These are phyloP conservation scores for Mucor racemosus DNA, from an alignment of 371 early-diverging fungal genomes.

Conservation along the genomic window DNA sequence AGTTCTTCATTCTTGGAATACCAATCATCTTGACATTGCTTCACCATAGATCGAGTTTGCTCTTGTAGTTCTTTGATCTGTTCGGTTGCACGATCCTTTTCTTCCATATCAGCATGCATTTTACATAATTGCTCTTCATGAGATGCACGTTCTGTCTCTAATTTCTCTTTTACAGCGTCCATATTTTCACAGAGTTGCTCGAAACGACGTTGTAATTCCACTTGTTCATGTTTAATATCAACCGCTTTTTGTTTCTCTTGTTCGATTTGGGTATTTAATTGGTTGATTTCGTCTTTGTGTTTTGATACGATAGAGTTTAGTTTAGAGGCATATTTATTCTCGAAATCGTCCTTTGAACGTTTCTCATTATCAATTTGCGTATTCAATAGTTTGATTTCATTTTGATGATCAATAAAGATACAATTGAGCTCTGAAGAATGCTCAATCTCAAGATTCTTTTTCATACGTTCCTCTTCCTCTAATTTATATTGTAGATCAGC, in stretches of 20 bases:
- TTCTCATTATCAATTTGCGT: constrained; percentile 26
- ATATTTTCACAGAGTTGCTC: constrained; percentile 33
- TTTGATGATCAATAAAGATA: constrained; percentile 2
- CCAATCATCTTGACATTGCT: constrained; percentile 59
- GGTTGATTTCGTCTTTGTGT: neutral
- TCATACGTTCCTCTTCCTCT: constrained; percentile 25
- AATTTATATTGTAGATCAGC: constrained; percentile 26
- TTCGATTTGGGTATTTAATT: neutral
- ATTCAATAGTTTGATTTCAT: neutral
- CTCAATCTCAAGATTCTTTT: constrained; percentile 22
- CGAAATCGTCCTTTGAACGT: constrained; percentile 14
- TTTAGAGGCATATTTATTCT: constrained; percentile 17
- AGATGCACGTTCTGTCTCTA: constrained; percentile 11
- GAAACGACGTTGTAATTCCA: neutral
- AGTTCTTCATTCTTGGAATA: constrained; percentile 41
- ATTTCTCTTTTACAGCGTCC: constrained; percentile 31
- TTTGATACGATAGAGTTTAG: constrained; percentile 14
- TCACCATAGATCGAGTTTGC: constrained; percentile 58
- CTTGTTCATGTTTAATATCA: constrained; percentile 4
- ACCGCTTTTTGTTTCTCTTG: neutral
- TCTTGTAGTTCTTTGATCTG: constrained; percentile 50
- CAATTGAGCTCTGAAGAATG: constrained; percentile 23
- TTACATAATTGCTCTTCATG: constrained; percentile 27
- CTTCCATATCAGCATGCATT: constrained; percentile 29
- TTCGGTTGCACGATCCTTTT: constrained; percentile 45